Evolutionary conservation across 805 yeast species (phyloP), one percentile per base, ranked within the genome.

Genomic region (Metschnikowia proteae): DNA sequence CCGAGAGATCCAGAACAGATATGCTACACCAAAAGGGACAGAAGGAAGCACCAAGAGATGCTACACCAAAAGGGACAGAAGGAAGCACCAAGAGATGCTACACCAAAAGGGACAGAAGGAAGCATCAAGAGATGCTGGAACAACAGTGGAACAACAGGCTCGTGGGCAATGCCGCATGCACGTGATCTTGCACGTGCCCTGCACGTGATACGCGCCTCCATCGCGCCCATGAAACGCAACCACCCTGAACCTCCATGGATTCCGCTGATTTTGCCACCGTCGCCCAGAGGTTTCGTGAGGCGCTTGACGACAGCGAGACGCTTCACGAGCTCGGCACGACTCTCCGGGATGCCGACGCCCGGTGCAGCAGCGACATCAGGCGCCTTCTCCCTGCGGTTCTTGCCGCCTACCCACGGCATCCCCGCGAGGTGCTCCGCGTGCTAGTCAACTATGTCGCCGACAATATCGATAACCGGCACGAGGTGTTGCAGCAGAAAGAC

Each of bases 381-480:
- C 25, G 45, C 17, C 30, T 49, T 17, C 50, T 60, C 5, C 51
- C 50, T 11, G 7, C n/a, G n/a, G 55, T 46, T n/a, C 43, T 58
- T 9, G 31, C 43, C 5, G 38, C 43, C 10, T 40, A 32, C 34
- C 26, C 54, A 23, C 46, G 48, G 10, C 43, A 33, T 8, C 48
- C 54, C 4, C 47, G 53, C 8, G 65, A 65, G 25, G 53, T 53
- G 2, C 53, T 67, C 17, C 50, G 75, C 40, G 68, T 63, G 3
- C 51, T 70, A 22, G 59, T 73, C 48, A 73, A 73, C 42, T 57
- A 62, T 42, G 50, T 64, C 28, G 76, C 77, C 3, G 68, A 67
- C 51, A 68, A 61, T 49, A 70, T 55, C 30, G 54, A 49, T 9
- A 63, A 62, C 49, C 31, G 66, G 10, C 32, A 31, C 3, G 46